Evolutionary conservation across 2,329 filamentous ascomycete species (phyloP).

Genomic region (Talaromyces pinophilus): DNA sequence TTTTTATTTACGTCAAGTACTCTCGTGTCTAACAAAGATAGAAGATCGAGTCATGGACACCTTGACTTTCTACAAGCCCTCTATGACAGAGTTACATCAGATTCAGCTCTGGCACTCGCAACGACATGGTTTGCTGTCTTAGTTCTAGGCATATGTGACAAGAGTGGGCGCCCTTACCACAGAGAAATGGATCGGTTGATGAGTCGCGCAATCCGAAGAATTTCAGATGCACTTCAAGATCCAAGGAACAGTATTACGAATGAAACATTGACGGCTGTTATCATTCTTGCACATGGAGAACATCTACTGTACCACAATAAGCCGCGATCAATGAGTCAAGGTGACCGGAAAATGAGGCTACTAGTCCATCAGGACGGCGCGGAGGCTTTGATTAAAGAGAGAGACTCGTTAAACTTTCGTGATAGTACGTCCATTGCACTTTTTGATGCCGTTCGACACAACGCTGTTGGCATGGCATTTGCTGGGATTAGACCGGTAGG

Average conservation of each 20-base stretch:
- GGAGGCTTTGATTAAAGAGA: constrained; percentile 19
- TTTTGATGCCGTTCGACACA: constrained; percentile 20
- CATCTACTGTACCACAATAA: constrained; percentile 9
- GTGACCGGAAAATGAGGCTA: background rate
- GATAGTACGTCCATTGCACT: constrained; percentile 18
- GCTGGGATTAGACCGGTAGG: background rate
- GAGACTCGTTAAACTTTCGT: constrained; percentile 18
- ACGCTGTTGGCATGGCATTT: constrained; percentile 17
- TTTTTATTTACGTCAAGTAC: constrained; percentile 9
- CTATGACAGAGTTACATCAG: background rate
- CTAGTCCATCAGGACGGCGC: constrained; percentile 20
- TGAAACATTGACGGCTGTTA: constrained; percentile 18
- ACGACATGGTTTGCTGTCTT: constrained; percentile 21
- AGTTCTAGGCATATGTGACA: constrained; percentile 6
- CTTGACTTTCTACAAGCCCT: constrained; percentile 17
- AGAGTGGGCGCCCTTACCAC: background rate
- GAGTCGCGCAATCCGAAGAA: background rate
- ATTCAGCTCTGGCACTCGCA: constrained; percentile 11
- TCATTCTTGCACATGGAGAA: constrained; percentile 19
- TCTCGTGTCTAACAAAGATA: background rate
- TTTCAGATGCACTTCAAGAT: background rate
- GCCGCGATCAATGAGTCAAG: background rate
- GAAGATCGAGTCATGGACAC: constrained; percentile 19
- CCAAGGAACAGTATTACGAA: constrained; percentile 10
- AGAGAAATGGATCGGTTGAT: background rate